These are phyloP conservation scores for Trypethelium eluteriae DNA, from an alignment of 495 filamentous ascomycete species.

Conservation along the genomic window DNA sequence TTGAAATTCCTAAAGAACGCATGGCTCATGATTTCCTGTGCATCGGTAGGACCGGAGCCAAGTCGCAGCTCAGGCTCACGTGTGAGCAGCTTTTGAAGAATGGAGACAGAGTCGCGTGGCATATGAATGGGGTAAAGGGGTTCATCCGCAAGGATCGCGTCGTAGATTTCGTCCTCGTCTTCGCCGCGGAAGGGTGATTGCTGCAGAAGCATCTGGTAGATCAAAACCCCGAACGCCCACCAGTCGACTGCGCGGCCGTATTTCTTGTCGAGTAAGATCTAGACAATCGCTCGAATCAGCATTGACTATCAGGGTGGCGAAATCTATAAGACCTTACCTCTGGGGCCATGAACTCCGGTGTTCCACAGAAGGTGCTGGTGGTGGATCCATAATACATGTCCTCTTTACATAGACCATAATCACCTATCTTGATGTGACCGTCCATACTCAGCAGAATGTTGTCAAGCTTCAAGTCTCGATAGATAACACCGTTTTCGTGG, in stretches of 20 bases:
- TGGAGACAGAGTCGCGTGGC: slow-evolving; percentile 95
- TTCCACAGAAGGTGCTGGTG: slow-evolving; percentile 97
- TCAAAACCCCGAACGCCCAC: slow-evolving; percentile 99
- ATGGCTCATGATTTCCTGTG: slow-evolving; percentile 98
- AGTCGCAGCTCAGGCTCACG: slow-evolving; percentile 89
- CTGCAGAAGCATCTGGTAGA: slow-evolving; percentile 99
- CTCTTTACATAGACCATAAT: slow-evolving; percentile 98
- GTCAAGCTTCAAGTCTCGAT: slow-evolving; percentile 98
- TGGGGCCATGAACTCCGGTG: slow-evolving; percentile 98
- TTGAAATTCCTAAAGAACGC: slow-evolving; percentile 96
- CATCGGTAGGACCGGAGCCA: slow-evolving; percentile 91
- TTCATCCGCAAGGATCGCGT: slow-evolving; percentile 96
- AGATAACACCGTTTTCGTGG: slow-evolving; percentile 98
- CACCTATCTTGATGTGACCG: slow-evolving; percentile 96
- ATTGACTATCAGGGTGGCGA: background rate
- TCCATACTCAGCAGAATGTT: slow-evolving; percentile 95
- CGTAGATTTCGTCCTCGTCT: slow-evolving; percentile 99
- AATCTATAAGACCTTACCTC: slow-evolving; percentile 55
- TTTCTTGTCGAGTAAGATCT: slow-evolving; percentile 98
- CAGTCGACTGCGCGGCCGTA: slow-evolving; percentile 98
- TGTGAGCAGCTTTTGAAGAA: slow-evolving; percentile 94
- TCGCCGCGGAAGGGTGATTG: slow-evolving; percentile 98
- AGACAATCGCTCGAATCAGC: slow-evolving; percentile 24
- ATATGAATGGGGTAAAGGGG: slow-evolving; percentile 98
- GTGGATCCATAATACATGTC: slow-evolving; percentile 99